Conservation (phyloP, 805 yeast species). For the Debaryomyces maramus region DNA sequence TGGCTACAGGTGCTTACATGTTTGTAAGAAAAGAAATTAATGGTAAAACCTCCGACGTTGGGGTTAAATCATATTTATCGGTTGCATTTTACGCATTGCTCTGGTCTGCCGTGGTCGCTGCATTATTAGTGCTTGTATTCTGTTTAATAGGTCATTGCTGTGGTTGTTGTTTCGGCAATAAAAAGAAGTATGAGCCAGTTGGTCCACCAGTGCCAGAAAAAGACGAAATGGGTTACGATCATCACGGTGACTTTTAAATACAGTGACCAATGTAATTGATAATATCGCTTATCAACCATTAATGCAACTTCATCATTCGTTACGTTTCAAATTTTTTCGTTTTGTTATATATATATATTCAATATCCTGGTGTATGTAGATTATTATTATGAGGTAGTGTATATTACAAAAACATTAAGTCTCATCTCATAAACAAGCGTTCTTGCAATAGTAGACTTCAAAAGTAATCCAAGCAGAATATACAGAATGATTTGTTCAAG, state of each 20-base stretch:
- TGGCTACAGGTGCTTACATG: constrained; percentile 62
- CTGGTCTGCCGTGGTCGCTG: constrained; percentile 63
- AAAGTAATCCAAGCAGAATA: not conserved
- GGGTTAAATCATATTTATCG: constrained; percentile 54
- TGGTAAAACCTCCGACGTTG: constrained; percentile 46
- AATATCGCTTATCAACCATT: too few relatives aligned
- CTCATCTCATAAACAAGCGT: constrained; percentile 4
- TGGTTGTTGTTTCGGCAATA: constrained; percentile 37
- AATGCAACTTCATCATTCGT: too few relatives aligned
- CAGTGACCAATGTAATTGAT: not conserved
- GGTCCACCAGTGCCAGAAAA: constrained; percentile 1
- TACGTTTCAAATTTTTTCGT: too few relatives aligned
- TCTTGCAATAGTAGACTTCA: not conserved
- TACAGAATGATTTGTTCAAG: constrained; percentile 21
- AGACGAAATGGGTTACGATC: constrained; percentile 23
- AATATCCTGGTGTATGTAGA: too few relatives aligned
- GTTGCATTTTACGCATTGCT: constrained; percentile 54
- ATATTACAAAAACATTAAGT: not conserved
- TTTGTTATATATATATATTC: too few relatives aligned
- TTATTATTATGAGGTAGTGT: too few relatives aligned
- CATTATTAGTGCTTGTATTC: constrained; percentile 29
- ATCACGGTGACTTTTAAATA: constrained; percentile 4
- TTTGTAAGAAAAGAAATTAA: constrained; percentile 54
- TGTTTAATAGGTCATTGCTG: constrained; percentile 43
- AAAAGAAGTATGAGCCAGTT: constrained; percentile 26